These are phyloP conservation scores for Epichloe elymi DNA, from an alignment of 2,329 filamentous ascomycete species.

Conservation along the genomic window DNA sequence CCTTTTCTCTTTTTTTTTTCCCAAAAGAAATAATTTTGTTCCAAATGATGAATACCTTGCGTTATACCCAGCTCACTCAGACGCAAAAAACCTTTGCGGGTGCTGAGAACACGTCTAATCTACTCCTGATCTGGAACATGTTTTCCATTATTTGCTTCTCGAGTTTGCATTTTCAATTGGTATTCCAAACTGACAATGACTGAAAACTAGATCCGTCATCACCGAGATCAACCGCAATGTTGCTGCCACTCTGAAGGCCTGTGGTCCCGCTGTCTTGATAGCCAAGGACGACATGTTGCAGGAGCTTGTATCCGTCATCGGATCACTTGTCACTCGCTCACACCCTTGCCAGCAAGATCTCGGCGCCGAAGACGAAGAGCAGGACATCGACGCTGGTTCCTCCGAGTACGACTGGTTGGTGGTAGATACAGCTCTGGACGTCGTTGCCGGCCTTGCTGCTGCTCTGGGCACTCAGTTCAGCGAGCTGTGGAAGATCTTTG, in stretches of 20 bases:
- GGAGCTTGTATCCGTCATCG: constrained; percentile 62
- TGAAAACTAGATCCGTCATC: constrained; percentile 55
- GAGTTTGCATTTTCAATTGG: background rate
- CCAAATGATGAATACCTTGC: constrained; percentile 73
- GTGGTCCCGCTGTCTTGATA: constrained; percentile 72
- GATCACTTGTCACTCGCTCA: constrained; percentile 72
- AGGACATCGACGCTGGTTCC: constrained; percentile 58
- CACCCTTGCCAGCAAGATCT: constrained; percentile 91
- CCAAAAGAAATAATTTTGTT: constrained; percentile 2
- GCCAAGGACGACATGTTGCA: constrained; percentile 56
- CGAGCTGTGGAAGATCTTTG: constrained; percentile 90
- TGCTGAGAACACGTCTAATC: constrained; percentile 69
- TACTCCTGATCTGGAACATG: constrained; percentile 19
- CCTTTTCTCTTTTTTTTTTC: constrained; percentile 3
- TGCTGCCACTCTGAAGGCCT: constrained; percentile 78
- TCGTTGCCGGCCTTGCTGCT: constrained; percentile 69
- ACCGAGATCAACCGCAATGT: constrained; percentile 94
- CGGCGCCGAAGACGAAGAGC: constrained; percentile 65
- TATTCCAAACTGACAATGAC: background rate
- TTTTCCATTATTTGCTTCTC: constrained; percentile 7
- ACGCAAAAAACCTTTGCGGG: constrained; percentile 66
- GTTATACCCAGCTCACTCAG: constrained; percentile 99
- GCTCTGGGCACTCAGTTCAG: constrained; percentile 71
- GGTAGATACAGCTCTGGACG: constrained; percentile 86
- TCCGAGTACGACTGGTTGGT: constrained; percentile 98